Percentiles rank a stretch among this genome's conserved stretches.
Conservation (phyloP, 352 stramenopile genomes). For the Phytophthora foliorum region DNA sequence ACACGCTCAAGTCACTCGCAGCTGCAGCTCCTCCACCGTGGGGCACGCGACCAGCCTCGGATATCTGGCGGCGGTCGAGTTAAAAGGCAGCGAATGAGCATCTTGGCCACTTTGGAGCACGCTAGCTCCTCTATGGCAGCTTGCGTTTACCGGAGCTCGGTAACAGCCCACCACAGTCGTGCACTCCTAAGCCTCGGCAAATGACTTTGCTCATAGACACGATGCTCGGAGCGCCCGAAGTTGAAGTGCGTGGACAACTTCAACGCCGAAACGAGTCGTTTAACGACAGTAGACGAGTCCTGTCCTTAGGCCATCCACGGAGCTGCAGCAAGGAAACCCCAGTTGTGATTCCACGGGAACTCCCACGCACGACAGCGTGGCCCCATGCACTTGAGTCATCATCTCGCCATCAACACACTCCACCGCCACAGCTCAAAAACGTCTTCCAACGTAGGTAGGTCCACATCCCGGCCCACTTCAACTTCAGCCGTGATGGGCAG, state of each 20-base stretch:
- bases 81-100: conserved; percentile 14
- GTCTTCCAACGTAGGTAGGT: too few species aligned
- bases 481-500: conserved; percentile 1
- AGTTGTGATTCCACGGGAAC: conserved; percentile 18
- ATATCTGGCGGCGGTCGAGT: conserved; percentile 4
- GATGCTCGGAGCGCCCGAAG: not conserved
- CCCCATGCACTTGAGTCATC: conserved; percentile 22
- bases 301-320: not conserved
- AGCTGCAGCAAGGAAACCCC: conserved; percentile 2
- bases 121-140: conserved; percentile 15
- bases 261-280: not conserved
- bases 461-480: conserved; percentile 1
- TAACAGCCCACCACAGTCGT: too few species aligned
- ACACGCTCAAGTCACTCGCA: conserved; percentile 25
- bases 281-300: conserved; percentile 4
- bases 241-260: conserved; percentile 1
- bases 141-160: conserved; percentile 3
- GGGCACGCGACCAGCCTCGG: not conserved
- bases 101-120: conserved; percentile 16
- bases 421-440: too few species aligned
- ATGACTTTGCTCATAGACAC: too few species aligned
- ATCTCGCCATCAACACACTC: too few species aligned
- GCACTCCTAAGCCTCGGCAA: too few species aligned
- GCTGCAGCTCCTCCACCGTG: conserved; percentile 12
- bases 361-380: conserved; percentile 19